phyloP scores from a whole-genome alignment of 768 basidiomycete genomes.

The Tulasnella sp. region DNA sequence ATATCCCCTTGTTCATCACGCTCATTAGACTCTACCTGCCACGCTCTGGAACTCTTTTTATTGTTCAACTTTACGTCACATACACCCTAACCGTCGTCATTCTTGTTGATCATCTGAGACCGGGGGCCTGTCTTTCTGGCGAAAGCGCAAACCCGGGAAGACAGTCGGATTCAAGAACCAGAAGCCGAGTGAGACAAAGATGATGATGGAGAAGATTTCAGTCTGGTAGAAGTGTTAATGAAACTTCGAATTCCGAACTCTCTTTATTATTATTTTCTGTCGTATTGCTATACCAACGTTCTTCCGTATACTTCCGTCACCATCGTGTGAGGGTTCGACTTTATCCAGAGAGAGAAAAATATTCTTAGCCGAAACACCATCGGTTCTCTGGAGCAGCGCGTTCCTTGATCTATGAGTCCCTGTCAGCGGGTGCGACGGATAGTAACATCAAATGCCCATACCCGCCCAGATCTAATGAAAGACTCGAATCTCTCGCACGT shows the following conservation, averaged over 20 bases:
- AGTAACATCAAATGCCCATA: background rate
- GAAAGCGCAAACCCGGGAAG: slow-evolving; percentile 23
- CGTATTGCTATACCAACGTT: background rate
- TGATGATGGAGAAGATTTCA: slow-evolving; percentile 45
- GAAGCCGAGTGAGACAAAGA: slow-evolving; percentile 28
- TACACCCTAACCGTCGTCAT: no score
- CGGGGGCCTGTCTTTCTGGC: slow-evolving; percentile 58
- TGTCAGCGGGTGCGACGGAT: background rate
- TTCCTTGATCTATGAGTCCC: background rate
- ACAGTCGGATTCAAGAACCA: slow-evolving; percentile 34
- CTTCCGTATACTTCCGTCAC: background rate
- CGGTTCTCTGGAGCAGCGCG: background rate
- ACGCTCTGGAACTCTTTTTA: no score
- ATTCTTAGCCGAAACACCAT: background rate
- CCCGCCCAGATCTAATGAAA: background rate
- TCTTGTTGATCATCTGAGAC: slow-evolving; percentile 68
- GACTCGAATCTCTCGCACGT: background rate
- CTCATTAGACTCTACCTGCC: no score
- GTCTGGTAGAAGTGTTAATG: slow-evolving; percentile 61
- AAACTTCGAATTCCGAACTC: slow-evolving; percentile 37
- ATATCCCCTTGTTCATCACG: no score
- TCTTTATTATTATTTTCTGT: background rate
- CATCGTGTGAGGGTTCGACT: background rate
- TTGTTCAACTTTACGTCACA: no score
- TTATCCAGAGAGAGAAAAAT: background rate